Evolutionary conservation across 2,329 filamentous ascomycete species (phyloP).

Genomic region (Stagonosporopsis rhizophila): DNA sequence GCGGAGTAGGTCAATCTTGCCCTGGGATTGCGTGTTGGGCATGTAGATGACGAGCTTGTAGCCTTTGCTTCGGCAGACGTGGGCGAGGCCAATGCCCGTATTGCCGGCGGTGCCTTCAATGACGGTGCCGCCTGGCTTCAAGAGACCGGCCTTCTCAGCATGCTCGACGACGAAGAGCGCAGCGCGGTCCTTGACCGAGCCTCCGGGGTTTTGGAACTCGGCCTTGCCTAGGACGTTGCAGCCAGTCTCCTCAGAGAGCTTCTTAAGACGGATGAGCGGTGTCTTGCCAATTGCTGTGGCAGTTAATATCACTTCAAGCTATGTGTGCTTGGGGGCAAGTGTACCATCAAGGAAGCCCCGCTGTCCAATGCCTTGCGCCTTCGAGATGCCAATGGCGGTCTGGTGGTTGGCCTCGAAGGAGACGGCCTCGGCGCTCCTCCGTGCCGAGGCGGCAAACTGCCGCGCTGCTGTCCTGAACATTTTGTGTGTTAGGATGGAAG

Average conservation of each 20-base stretch:
- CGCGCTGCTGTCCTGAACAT: constrained; percentile 77
- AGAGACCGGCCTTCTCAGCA: constrained; percentile 85
- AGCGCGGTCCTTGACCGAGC: constrained; percentile 94
- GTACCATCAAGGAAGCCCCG: constrained; percentile 80
- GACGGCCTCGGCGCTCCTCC: constrained; percentile 59
- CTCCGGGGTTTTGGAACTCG: constrained; percentile 98
- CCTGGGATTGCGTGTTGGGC: constrained; percentile 98
- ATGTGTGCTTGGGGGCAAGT: neutral
- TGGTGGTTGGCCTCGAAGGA: constrained; percentile 60
- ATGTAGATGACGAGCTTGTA: constrained; percentile 99
- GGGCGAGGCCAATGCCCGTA: constrained; percentile 95
- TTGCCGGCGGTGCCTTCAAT: constrained; percentile 98
- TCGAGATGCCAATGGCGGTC: constrained; percentile 75
- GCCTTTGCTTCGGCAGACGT: constrained; percentile 90
- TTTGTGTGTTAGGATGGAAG: constrained; percentile 1
- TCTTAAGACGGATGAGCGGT: constrained; percentile 87
- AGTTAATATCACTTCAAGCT: constrained; percentile 10
- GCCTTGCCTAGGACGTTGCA: constrained; percentile 96
- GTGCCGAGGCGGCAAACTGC: constrained; percentile 70
- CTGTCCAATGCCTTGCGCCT: constrained; percentile 78
- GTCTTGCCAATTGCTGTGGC: constrained; percentile 91
- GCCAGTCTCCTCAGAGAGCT: constrained; percentile 86
- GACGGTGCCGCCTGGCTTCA: constrained; percentile 87
- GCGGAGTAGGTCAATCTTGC: constrained; percentile 92
- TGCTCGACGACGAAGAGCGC: constrained; percentile 93